Percentiles rank a stretch among this genome's conserved stretches.
phyloP scores from a whole-genome alignment of 768 basidiomycete genomes.

The Suillus clintonianus region DNA sequence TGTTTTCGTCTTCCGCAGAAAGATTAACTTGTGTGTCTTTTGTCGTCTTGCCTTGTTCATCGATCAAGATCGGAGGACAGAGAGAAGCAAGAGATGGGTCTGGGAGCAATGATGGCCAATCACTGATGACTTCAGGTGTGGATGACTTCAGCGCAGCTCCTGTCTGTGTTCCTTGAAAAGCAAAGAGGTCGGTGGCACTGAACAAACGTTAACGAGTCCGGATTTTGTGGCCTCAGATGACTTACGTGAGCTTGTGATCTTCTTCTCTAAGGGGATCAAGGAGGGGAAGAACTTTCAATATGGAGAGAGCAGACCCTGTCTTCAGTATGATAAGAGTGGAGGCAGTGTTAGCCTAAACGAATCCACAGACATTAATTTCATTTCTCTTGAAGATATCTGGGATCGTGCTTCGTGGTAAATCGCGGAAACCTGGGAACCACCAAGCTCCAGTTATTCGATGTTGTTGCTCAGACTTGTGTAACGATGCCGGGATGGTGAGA shows the following conservation, averaged over 20 bases:
- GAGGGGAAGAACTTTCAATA: constrained; percentile 67
- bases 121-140: constrained; percentile 59
- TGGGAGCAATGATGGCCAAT: constrained; percentile 68
- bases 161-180: constrained; percentile 72
- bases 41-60: constrained; percentile 28
- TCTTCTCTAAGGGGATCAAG: constrained; percentile 72
- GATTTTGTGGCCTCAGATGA: constrained; percentile 12
- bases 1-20: constrained; percentile 54
- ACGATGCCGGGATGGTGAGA: constrained; percentile 37
- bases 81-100: constrained; percentile 61
- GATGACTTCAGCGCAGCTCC: constrained; percentile 43
- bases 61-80: constrained; percentile 29
- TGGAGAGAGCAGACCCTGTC: constrained; percentile 79
- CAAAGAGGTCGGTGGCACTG: constrained; percentile 80
- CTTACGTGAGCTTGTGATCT: constrained; percentile 66
- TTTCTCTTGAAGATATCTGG: constrained; percentile 79
- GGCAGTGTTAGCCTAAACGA: constrained; percentile 2
- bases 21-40: constrained; percentile 43
- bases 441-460: constrained; percentile 54
- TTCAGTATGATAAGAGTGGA: constrained; percentile 32
- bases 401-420: constrained; percentile 42
- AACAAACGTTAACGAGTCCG: constrained; percentile 16
- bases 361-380: constrained; percentile 55
- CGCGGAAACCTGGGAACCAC: constrained; percentile 67
- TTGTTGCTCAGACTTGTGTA: constrained; percentile 13